Base-by-base conservation (phyloP, 2,329 filamentous ascomycete species). In the Elsinoe necatrix region DNA sequence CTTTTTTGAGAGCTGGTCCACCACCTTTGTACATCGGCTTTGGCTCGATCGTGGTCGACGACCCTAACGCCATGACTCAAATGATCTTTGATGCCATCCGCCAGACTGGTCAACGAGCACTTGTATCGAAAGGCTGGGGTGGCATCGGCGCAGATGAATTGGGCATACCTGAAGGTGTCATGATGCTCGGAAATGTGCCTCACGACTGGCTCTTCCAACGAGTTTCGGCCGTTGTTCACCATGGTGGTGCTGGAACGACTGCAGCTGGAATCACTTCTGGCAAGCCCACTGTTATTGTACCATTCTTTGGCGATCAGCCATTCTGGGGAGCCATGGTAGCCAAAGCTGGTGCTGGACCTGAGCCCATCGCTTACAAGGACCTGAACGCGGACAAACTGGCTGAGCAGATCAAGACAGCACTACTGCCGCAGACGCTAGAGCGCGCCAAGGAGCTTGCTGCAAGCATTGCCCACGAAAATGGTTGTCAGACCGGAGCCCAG, bases 1-100 rank as follows among this genome's bases (percentile, higher is more conserved):
- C 75, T 0, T 92, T 91, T 62, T 74, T 93, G 1, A 77, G 78
- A n/a, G 78, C 77, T 23, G 87, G 87, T 0, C 80, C 85, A 1
- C 82, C 86, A 2, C 88, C 88, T 0, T 80, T 92, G 0, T 93
- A 92, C 65, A 87, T 92, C 59, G 88, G 88, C 0, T 93, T 93
- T 63, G 88, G 87, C 0, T 89, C 85, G 0, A 92, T 92, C 55
- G 87, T 92, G 1, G 83, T 91, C 0, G 85, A 90, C 57, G 83
- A 91, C 60, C 86, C 87, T 0, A 80, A 86, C 58, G 80, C 74
- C 0, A 80, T 92, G 70, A 91, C 87, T 0, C 73, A 77, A 20
- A 77, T 85, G 58, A 85, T 92, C 6, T 87, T 91, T 57, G 82
- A 87, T 14, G 86, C 87, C 1, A 75, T 90, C 3, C 73, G 76